Evolutionary conservation across 768 basidiomycete species (phyloP).

Genomic region (Kockovaella imperatae): DNA sequence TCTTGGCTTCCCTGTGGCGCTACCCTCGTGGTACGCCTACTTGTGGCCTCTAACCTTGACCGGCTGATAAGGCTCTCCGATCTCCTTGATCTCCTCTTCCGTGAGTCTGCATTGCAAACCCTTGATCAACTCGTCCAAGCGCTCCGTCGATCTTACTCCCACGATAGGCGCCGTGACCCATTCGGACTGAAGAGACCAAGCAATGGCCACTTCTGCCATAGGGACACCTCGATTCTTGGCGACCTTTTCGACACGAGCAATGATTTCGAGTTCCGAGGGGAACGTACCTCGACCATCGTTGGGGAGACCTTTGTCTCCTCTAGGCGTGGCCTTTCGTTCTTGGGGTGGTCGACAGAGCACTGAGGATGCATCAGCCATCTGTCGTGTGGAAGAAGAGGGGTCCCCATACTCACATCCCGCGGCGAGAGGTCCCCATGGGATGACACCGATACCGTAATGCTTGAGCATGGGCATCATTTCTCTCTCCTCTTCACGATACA

Average conservation of each 20-base stretch:
- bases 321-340: constrained; percentile 5
- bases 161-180: constrained; percentile 49
- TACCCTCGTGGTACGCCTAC: neutral
- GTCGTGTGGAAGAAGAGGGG: neutral
- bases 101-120: constrained; percentile 1
- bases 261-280: constrained; percentile 45
- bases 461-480: constrained; percentile 40
- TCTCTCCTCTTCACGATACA: constrained; percentile 53
- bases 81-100: neutral
- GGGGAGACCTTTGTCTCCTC: constrained; percentile 8
- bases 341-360: neutral
- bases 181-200: constrained; percentile 48
- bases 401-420: constrained; percentile 21
- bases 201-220: constrained; percentile 51
- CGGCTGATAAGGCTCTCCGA: neutral
- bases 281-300: too few species aligned
- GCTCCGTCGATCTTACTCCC: constrained; percentile 47
- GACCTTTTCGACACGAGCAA: constrained; percentile 48
- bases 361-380: neutral
- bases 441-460: constrained; percentile 52
- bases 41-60: neutral
- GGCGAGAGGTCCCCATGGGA: constrained; percentile 54
- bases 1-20: neutral
- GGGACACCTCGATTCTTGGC: constrained; percentile 46
- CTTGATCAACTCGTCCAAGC: constrained; percentile 47